Percentiles rank a stretch among this genome's conserved stretches.
Conservation (phyloP, 129 eudicot genomes). For the Chrysanthemum seticuspe region DNA sequence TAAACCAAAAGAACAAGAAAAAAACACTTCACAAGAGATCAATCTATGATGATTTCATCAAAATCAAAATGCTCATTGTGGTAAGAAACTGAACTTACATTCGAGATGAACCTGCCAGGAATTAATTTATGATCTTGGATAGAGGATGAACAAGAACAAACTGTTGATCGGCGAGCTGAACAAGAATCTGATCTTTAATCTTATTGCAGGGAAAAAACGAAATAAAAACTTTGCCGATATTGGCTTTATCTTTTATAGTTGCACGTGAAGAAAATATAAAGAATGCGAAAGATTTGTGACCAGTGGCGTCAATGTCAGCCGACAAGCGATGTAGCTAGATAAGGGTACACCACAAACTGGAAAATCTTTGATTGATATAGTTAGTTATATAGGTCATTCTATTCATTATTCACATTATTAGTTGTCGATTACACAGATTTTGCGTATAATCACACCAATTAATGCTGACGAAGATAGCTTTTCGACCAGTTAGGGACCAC, state of each 20-base stretch:
- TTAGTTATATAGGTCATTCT: conserved; percentile 19
- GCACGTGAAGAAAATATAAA: conserved; percentile 27
- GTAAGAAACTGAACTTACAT: conserved; percentile 32
- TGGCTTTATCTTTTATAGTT: conserved; percentile 16
- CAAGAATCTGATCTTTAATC: neutral
- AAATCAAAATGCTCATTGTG: neutral
- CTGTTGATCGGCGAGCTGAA: conserved; percentile 11
- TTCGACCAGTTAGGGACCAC: conserved; percentile 20
- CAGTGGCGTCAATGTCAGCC: conserved; percentile 39
- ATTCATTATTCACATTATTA: neutral
- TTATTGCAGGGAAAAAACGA: neutral
- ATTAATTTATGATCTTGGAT: neutral
- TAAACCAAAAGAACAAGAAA: conserved; percentile 10
- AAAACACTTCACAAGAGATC: conserved; percentile 11
- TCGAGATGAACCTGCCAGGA: conserved; percentile 18
- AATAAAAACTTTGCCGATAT: neutral
- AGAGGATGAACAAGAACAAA: neutral
- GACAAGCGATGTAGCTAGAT: conserved; percentile 22
- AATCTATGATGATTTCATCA: neutral
- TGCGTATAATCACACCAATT: conserved; percentile 1
- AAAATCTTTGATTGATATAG: conserved; percentile 16
- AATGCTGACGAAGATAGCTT: conserved; percentile 1
- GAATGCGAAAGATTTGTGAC: conserved; percentile 34
- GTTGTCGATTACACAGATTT: neutral
- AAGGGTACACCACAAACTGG: conserved; percentile 30